Base-by-base conservation (phyloP, 2,329 filamentous ascomycete species). In the Fusarium sp. region DNA sequence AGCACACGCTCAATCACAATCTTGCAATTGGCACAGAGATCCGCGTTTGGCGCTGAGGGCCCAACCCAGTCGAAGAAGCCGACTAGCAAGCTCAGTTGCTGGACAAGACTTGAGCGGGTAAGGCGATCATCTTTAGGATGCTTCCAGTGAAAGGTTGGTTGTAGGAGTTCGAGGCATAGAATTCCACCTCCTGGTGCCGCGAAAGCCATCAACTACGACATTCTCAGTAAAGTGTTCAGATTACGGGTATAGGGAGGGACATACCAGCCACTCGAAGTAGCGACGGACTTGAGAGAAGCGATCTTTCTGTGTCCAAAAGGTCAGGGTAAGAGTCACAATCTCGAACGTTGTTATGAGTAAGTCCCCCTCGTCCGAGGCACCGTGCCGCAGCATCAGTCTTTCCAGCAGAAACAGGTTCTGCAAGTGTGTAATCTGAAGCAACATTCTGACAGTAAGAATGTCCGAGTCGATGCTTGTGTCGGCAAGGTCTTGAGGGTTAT, bases 61-160 rank as follows among this genome's bases (percentile, higher is more conserved):
- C 81, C 80, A 6, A 88, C 81, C 85, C 86, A 88, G 65, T 86
- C 84, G 5, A 88, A 80, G 68, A 87, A 88, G 0, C 85, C 86
- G 6, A 87, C 83, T 2, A 88, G 81, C 4, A 88, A 82, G 68
- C 84, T 87, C 11, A 88, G 79, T 67, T 88, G 86, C 74, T 88
- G 86, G 10, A 88, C 84, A 31, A 88, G 85, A 60, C 81, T 81
- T 0, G 86, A 87, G 2, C 85, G 82, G 22, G 80, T 79, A 3
- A 81, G 65, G 27, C 77, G 75, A 24, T 75, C 69, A 9, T 72
- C 73, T 14, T 45, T 64, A 5, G 64, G 57, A 5, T 72, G 67
- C 6, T 48, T 67, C 4, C 60, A 61, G 20, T 37, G 35, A 27
- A 67, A 67, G 3, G 80, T 71, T 7, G 85, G 84, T 41, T 83